Evolutionary conservation across 768 basidiomycete genomes (phyloP), one percentile per base, ranked within the genome.

Genomic region (Lenzites betulinus): DNA sequence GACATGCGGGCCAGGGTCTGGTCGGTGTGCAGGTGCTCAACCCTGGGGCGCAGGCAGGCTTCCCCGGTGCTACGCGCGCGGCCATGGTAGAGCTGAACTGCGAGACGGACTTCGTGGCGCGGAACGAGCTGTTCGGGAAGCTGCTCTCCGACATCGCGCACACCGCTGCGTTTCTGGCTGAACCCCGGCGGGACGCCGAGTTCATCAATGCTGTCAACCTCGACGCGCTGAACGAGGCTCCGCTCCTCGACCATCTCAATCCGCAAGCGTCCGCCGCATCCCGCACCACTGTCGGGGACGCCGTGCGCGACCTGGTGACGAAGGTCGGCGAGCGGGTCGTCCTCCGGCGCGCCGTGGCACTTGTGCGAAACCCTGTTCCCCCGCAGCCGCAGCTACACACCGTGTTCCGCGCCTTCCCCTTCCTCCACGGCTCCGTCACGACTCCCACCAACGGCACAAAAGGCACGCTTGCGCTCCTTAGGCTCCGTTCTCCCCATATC

Each of bases 41-140:
- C 18, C 77, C 81, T 15, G 91, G 89, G 16, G 75, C 76, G 11
- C 58, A 59, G 8, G 38, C 59, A 22, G 79, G 79, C 18, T 64
- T 71, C 68, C 48, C 70, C 65, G 12, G 76, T 69, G 38, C 63
- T 65, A 74, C 91, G 36, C 84, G 92, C 38, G 93, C 90, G 12
- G 87, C 89, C 20, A 90, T 97, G 83, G 78, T 98, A 58, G 95
- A 98, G 74, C 78, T 97, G 62, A 93, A 92, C 66, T 98, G 95
- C 77, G 95, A 98, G 77, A 97, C 95, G 53, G 95, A 98, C 76
- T 98, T 97, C 71, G 95, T 98, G 28, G 92, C 87, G 23, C 77
- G 92, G 64, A 95, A 93, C 67, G 84, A 88, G 59, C 78, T 93
- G 13, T 98, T 98, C 68, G 80, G 84, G 16, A 79, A 80, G 54